phyloP scores from a whole-genome alignment of 805 yeast species.

The Phaffomyces antillensis region DNA sequence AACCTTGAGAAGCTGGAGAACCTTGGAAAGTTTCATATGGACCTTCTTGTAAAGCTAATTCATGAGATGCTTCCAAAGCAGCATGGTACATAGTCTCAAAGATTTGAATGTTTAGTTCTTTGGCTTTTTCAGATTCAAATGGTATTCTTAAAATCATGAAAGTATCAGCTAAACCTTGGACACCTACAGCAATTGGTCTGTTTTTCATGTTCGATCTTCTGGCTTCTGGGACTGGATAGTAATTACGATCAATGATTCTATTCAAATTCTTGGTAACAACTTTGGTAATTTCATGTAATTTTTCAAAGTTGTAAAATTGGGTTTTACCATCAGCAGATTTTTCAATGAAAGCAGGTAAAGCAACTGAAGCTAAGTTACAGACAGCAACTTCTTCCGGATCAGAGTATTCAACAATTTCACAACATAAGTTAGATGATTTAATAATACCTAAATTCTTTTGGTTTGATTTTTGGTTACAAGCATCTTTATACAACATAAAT shows the following conservation, averaged over 20 bases:
- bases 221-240: conserved; percentile 79
- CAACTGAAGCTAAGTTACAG: conserved; percentile 88
- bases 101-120: conserved; percentile 68
- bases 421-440: conserved; percentile 89
- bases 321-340: conserved; percentile 36
- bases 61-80: conserved; percentile 80
- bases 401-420: conserved; percentile 90
- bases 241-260: conserved; percentile 75
- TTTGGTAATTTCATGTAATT: conserved; percentile 70
- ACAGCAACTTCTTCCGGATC: conserved; percentile 92
- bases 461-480: conserved; percentile 81
- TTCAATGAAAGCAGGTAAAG: conserved; percentile 72
- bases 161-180: conserved; percentile 93
- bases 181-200: conserved; percentile 95
- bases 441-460: conserved; percentile 90
- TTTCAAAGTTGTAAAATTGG: conserved; percentile 59
- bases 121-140: conserved; percentile 79
- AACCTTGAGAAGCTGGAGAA: conserved; percentile 85
- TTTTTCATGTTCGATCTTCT: conserved; percentile 68
- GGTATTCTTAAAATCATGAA: conserved; percentile 77
- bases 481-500: conserved; percentile 87
- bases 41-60: conserved; percentile 66
- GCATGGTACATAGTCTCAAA: conserved; percentile 96
- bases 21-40: conserved; percentile 69
- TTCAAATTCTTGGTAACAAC: conserved; percentile 74